Conservation (phyloP, 805 yeast genomes). For the Candida dendrica region DNA sequence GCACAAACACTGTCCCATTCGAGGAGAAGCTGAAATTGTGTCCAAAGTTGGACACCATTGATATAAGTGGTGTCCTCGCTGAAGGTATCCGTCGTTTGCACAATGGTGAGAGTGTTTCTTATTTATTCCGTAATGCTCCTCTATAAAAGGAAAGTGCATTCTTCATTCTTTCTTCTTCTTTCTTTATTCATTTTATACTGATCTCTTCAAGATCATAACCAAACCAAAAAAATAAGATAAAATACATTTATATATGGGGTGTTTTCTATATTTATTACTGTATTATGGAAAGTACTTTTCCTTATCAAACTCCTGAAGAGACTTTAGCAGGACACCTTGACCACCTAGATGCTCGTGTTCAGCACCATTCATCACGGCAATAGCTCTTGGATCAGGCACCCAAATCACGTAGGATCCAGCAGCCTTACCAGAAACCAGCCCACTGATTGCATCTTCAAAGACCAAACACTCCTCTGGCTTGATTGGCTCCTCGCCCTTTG, state of each 20-base stretch:
- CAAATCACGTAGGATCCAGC: conserved; percentile 87
- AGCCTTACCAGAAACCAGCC: conserved; percentile 75
- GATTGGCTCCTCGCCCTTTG: conserved; percentile 35
- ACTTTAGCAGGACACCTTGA: conserved; percentile 48
- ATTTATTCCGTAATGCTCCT: conserved; percentile 67
- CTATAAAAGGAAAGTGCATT: conserved; percentile 7
- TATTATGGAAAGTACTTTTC: conserved; percentile 24
- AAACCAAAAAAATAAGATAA: not conserved
- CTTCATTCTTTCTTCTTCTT: not conserved
- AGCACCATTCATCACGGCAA: conserved; percentile 42
- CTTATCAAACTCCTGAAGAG: conserved; percentile 47
- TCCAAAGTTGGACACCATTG: conserved; percentile 60
- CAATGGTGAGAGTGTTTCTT: conserved; percentile 81
- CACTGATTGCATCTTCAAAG: conserved; percentile 94
- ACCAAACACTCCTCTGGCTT: conserved; percentile 74
- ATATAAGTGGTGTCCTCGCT: conserved; percentile 67
- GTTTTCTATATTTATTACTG: not conserved
- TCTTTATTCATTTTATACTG: not conserved
- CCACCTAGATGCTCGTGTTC: conserved; percentile 44
- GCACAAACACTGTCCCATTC: conserved; percentile 77
- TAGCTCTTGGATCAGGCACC: conserved; percentile 84
- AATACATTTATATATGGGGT: not conserved
- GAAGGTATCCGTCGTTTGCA: conserved; percentile 81
- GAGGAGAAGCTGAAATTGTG: conserved; percentile 53
- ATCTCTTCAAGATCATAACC: too few species aligned